Percentiles rank a stretch among this genome's conserved stretches.
These are phyloP conservation scores for Hevea brasiliensis DNA, from an alignment of 345 rosid species.

Conservation along the genomic window DNA sequence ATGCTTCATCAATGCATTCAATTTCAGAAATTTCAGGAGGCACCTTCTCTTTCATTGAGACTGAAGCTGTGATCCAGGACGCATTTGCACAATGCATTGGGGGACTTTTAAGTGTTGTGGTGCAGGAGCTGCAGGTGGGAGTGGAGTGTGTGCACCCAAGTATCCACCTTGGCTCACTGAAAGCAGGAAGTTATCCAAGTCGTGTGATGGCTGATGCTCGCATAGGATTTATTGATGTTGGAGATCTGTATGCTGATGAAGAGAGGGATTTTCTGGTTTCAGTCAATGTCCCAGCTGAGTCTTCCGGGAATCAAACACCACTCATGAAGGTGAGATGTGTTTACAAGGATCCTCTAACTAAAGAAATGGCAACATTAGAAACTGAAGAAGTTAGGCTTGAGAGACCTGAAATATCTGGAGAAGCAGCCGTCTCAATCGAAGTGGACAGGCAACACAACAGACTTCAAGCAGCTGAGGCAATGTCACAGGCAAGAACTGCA, in stretches of 20 bases:
- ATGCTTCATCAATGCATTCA: slow-evolving; percentile 90
- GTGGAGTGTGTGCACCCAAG: slow-evolving; percentile 53
- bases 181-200: slow-evolving; percentile 76
- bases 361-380: slow-evolving; percentile 54
- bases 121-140: slow-evolving; percentile 73
- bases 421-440: slow-evolving; percentile 65
- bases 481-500: slow-evolving; percentile 67
- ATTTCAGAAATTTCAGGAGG: slow-evolving; percentile 90
- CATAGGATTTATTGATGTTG: slow-evolving; percentile 62
- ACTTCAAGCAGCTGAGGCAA: slow-evolving; percentile 83
- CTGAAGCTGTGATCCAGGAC: slow-evolving; percentile 85
- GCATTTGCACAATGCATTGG: slow-evolving; percentile 99
- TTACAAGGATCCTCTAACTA: slow-evolving; percentile 73
- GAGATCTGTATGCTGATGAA: slow-evolving; percentile 95
- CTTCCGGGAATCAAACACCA: slow-evolving; percentile 42
- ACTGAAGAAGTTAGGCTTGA: slow-evolving; percentile 54
- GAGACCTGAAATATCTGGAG: slow-evolving; percentile 54
- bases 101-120: slow-evolving; percentile 91
- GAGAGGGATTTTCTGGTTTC: slow-evolving; percentile 88
- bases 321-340: slow-evolving; percentile 73
- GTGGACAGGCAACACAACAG: slow-evolving; percentile 94
- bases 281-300: slow-evolving; percentile 62
- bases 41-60: slow-evolving; percentile 92
- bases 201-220: slow-evolving; percentile 45
- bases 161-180: slow-evolving; percentile 56